Evolutionary conservation across 1,284 basidiomycete species (phyloP).

Genomic region (Ustilago xerochloae): DNA sequence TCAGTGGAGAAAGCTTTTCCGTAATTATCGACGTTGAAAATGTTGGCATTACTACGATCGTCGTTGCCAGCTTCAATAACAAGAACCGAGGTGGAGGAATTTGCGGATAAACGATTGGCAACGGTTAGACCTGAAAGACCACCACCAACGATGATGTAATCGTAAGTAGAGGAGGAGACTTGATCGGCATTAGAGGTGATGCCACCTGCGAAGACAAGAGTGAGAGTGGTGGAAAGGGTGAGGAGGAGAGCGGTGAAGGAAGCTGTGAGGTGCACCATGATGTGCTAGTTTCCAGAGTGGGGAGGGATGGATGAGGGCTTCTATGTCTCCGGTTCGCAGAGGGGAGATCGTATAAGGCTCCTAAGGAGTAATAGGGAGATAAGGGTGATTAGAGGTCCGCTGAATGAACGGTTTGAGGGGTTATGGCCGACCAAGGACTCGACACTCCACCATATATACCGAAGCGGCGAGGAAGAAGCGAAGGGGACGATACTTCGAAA

Average conservation of each 20-base stretch:
- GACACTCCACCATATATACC: background rate
- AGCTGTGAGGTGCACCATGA: constrained; percentile 21
- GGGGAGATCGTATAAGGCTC: background rate
- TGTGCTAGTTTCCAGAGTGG: background rate
- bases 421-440: no score
- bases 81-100: constrained; percentile 56
- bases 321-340: background rate
- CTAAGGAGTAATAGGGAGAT: no score
- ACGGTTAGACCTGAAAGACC: constrained; percentile 65
- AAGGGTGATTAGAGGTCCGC: no score
- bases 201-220: constrained; percentile 14
- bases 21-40: constrained; percentile 69
- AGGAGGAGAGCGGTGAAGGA: constrained; percentile 26
- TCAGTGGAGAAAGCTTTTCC: constrained; percentile 71
- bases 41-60: constrained; percentile 29
- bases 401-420: no score
- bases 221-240: constrained; percentile 5
- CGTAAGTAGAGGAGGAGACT: constrained; percentile 54
- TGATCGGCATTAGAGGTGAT: constrained; percentile 20
- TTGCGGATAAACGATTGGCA: constrained; percentile 62
- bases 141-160: constrained; percentile 58
- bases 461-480: background rate
- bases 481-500: background rate
- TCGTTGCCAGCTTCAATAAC: constrained; percentile 66
- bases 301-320: background rate